Conservation (phyloP, 805 yeast genomes). For the Yamadazyma nakazawae region DNA sequence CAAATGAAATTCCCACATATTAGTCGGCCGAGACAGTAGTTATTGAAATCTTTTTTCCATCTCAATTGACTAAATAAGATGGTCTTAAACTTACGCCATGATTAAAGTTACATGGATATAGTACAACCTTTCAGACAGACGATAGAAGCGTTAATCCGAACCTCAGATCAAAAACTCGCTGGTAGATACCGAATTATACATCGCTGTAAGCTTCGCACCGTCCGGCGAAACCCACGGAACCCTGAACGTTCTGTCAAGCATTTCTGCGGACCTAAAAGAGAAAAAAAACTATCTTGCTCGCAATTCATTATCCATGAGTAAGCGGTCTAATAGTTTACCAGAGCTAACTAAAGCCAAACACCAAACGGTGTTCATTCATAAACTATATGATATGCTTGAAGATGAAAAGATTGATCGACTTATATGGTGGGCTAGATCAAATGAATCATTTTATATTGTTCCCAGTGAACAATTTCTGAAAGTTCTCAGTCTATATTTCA, state of each 20-base stretch:
- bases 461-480: constrained; percentile 87
- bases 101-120: neutral
- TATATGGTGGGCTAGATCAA: constrained; percentile 78
- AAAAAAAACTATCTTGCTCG: neutral
- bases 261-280: neutral
- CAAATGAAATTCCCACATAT: too few species aligned
- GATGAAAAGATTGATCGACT: constrained; percentile 68
- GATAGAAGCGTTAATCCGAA: too few species aligned
- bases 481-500: constrained; percentile 56
- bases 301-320: constrained; percentile 6
- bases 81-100: neutral
- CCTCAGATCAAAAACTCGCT: too few species aligned
- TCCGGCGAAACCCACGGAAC: too few species aligned
- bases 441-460: constrained; percentile 70
- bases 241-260: too few species aligned
- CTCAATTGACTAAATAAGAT: neutral
- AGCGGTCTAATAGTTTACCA: constrained; percentile 14
- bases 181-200: too few species aligned
- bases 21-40: too few species aligned
- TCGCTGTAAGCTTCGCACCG: too few species aligned
- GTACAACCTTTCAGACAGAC: too few species aligned
- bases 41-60: neutral
- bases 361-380: constrained; percentile 70
- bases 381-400: constrained; percentile 86
- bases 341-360: constrained; percentile 23